Conservation (phyloP, 1,139 yeast genomes). For the Suhomyces ambrosiae region DNA sequence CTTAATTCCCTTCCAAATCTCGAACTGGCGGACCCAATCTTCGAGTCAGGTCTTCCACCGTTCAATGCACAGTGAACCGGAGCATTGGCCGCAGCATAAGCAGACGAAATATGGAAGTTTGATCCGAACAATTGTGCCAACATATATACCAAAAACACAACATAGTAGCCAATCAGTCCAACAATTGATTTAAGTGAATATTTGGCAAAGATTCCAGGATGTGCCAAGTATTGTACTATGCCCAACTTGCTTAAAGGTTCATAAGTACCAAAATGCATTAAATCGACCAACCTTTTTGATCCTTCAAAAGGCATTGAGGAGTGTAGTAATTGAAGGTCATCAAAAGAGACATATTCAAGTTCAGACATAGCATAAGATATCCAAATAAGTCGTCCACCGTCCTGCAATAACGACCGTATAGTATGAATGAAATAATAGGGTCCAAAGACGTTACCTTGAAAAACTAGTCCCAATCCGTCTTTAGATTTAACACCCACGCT, state of each 20-base stretch:
- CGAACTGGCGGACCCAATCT: conserved; percentile 76
- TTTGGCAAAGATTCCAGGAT: conserved; percentile 93
- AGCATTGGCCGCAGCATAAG: conserved; percentile 88
- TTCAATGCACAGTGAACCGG: conserved; percentile 49
- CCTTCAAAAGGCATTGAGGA: conserved; percentile 83
- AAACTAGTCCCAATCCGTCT: conserved; percentile 83
- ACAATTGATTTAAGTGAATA: conserved; percentile 76
- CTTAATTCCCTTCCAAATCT: conserved; percentile 57
- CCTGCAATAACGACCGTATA: conserved; percentile 51
- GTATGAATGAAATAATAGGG: conserved; percentile 82
- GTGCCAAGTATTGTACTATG: conserved; percentile 74
- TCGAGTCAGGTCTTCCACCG: conserved; percentile 52
- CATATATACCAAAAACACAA: conserved; percentile 82
- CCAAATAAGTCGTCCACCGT: conserved; percentile 77
- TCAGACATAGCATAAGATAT: conserved; percentile 79
- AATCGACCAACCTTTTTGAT: conserved; percentile 84
- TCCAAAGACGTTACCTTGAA: conserved; percentile 94
- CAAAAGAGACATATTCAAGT: conserved; percentile 66
- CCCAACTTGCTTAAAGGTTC: conserved; percentile 49
- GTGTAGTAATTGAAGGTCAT: conserved; percentile 72
- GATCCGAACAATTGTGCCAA: conserved; percentile 81
- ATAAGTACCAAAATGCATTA: conserved; percentile 75
- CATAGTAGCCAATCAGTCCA: conserved; percentile 74
- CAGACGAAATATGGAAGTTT: conserved; percentile 83
- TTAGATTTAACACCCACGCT: conserved; percentile 67